Conservation (phyloP, 768 basidiomycete species). For the Tulasnella calospora region DNA sequence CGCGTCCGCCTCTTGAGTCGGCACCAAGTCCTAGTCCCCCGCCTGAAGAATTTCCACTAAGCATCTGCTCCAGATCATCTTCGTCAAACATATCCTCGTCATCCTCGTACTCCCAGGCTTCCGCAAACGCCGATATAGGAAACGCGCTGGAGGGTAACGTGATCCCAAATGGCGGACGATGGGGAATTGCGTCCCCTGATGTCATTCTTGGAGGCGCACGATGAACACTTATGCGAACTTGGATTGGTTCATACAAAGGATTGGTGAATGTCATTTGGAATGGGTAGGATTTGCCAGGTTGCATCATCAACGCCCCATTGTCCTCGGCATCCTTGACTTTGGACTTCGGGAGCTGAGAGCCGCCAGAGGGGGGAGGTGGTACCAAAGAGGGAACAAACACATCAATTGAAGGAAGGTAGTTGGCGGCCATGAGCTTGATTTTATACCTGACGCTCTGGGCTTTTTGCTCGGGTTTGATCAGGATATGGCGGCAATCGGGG, state of each 20-base stretch:
- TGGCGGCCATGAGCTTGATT: constrained; percentile 94
- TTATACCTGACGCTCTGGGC: constrained; percentile 91
- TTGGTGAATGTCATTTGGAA: constrained; percentile 92
- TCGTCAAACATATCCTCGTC: constrained; percentile 69
- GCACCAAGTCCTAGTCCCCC: constrained; percentile 46
- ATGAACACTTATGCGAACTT: constrained; percentile 79
- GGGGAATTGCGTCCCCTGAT: constrained; percentile 27
- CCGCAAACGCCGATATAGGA: constrained; percentile 82
- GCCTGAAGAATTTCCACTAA: constrained; percentile 40
- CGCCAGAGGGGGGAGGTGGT: constrained; percentile 40
- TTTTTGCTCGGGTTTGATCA: constrained; percentile 98
- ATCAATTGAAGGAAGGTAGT: constrained; percentile 84
- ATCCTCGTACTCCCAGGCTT: constrained; percentile 98
- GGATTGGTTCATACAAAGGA: constrained; percentile 92
- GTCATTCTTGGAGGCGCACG: constrained; percentile 47
- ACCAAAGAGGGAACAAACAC: constrained; percentile 60
- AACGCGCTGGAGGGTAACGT: constrained; percentile 75
- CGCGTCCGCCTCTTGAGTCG: constrained; percentile 39
- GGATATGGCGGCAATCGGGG: constrained; percentile 86
- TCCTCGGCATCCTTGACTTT: constrained; percentile 31
- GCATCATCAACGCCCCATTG: constrained; percentile 43
- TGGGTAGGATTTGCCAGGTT: constrained; percentile 74
- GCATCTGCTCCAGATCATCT: constrained; percentile 38
- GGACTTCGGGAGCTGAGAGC: constrained; percentile 27
- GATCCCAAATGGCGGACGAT: constrained; percentile 71